Conservation (phyloP, 306 rosid genomes). For the Vigna hirtella region DNA sequence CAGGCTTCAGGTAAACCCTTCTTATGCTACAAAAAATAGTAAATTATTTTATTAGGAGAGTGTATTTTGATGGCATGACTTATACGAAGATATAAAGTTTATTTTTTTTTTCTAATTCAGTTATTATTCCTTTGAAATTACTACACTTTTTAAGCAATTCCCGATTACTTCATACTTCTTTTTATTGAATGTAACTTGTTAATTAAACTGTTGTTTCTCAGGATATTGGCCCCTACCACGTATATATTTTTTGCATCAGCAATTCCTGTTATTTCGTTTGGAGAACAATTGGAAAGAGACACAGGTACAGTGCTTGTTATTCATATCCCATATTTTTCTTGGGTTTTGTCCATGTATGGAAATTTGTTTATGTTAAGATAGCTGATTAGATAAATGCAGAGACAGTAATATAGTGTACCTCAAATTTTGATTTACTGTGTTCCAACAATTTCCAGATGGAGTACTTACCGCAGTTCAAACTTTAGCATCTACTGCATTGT, state of each 20-base stretch:
- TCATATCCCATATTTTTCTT: conserved; percentile 15
- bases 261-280: conserved; percentile 82
- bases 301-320: conserved; percentile 51
- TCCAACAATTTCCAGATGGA: conserved; percentile 61
- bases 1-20: conserved; percentile 68
- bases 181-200: conserved; percentile 31
- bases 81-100: background rate
- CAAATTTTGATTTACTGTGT: conserved; percentile 36
- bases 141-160: conserved; percentile 20
- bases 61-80: conserved; percentile 13
- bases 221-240: conserved; percentile 86
- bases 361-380: conserved; percentile 15
- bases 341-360: background rate
- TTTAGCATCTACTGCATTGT: conserved; percentile 78
- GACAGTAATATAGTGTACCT: background rate
- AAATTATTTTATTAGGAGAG: background rate
- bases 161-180: conserved; percentile 23
- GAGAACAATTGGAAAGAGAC: conserved; percentile 81
- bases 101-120: background rate
- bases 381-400: background rate
- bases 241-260: conserved; percentile 86
- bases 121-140: conserved; percentile 14
- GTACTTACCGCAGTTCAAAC: conserved; percentile 86
- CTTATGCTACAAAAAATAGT: background rate
- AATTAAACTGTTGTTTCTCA: conserved; percentile 39